These are phyloP conservation scores for Sarcomyxa edulis DNA, from an alignment of 768 basidiomycete genomes.

Conservation along the genomic window DNA sequence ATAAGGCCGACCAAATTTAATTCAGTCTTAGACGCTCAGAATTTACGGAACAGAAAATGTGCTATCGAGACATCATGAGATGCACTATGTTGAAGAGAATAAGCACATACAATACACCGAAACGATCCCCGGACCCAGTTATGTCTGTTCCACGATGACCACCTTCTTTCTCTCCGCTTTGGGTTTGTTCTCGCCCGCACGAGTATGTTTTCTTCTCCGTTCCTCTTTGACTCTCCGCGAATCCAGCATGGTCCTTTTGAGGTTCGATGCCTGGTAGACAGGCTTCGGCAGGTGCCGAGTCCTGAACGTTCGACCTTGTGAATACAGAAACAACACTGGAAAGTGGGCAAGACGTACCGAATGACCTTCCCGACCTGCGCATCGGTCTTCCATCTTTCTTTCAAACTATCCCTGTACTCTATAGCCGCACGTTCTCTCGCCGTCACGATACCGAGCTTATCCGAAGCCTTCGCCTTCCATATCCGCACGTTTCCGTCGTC, in stretches of 20 bases:
- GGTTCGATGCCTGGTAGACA: conserved; percentile 81
- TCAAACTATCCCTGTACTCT: conserved; percentile 87
- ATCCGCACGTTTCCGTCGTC: conserved; percentile 94
- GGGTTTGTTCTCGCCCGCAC: conserved; percentile 81
- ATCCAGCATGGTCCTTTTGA: conserved; percentile 93
- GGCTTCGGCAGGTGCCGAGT: conserved; percentile 84
- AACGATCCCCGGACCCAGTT: too few species aligned
- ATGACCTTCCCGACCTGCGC: conserved; percentile 74
- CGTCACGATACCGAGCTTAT: conserved; percentile 87
- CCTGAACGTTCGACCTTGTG: conserved; percentile 28
- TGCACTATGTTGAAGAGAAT: too few species aligned
- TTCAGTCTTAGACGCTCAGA: too few species aligned
- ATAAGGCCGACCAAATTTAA: too few species aligned
- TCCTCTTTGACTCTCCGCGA: conserved; percentile 90
- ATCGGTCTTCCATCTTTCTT: conserved; percentile 86
- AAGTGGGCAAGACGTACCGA: conserved; percentile 45
- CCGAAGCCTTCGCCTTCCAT: conserved; percentile 92
- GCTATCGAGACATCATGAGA: too few species aligned
- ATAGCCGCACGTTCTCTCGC: conserved; percentile 87
- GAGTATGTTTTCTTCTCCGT: conserved; percentile 82
- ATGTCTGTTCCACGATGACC: conserved; percentile 77
- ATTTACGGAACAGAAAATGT: too few species aligned
- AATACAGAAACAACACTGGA: conserved; percentile 2
- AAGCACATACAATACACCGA: too few species aligned
- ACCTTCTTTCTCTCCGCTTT: conserved; percentile 88